A percentile compares a stretch with the other conserved stretches of the same genome.
These are phyloP conservation scores for Escallonia rubra DNA, from an alignment of 129 eudicot species.

Conservation along the genomic window DNA sequence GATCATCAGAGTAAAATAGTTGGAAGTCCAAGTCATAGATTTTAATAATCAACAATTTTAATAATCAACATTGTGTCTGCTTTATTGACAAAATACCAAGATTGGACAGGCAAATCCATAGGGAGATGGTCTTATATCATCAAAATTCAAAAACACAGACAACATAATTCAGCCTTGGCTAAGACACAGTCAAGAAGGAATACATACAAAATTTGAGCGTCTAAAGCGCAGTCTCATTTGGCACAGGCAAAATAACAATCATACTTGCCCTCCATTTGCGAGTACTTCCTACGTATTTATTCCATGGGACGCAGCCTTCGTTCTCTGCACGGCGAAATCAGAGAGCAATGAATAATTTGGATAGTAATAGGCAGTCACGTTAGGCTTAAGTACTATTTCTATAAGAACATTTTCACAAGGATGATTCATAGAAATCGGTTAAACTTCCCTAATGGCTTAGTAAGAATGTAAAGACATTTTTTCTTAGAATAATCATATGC, in stretches of 20 bases:
- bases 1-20: too few relatives aligned
- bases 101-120: neutral
- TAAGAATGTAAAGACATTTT: too few relatives aligned
- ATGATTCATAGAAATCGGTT: too few relatives aligned
- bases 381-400: too few relatives aligned
- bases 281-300: slow-evolving; percentile 19
- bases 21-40: too few relatives aligned
- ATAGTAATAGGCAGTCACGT: too few relatives aligned
- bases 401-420: too few relatives aligned
- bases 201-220: neutral
- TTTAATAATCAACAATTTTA: too few relatives aligned
- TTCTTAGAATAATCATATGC: too few relatives aligned
- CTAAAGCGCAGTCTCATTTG: slow-evolving; percentile 13
- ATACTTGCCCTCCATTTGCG: slow-evolving; percentile 8
- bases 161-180: slow-evolving; percentile 20
- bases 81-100: slow-evolving; percentile 33
- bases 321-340: too few relatives aligned
- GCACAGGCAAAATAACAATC: slow-evolving; percentile 15
- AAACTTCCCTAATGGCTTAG: too few relatives aligned
- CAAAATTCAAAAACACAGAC: slow-evolving; percentile 20
- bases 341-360: too few relatives aligned
- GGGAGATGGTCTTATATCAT: slow-evolving; percentile 20
- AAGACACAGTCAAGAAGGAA: slow-evolving; percentile 19
- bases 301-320: slow-evolving; percentile 2
- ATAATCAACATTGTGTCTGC: slow-evolving; percentile 15